Percentiles rank a stretch among this genome's conserved stretches.
These are phyloP conservation scores for Aethionema arabicum DNA, from an alignment of 345 rosid species.

Conservation along the genomic window DNA sequence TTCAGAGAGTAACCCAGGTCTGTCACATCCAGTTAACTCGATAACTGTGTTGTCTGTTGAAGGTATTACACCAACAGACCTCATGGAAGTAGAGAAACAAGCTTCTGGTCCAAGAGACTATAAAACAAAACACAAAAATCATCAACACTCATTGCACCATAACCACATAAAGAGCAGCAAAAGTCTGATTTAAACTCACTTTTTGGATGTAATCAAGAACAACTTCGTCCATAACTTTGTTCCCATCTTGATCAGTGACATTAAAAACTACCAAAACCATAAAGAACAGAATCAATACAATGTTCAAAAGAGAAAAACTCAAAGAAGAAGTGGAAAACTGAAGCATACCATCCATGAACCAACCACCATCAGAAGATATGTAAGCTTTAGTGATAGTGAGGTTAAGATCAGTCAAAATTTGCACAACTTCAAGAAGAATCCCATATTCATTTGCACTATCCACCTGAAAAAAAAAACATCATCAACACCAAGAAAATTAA, in stretches of 20 bases:
- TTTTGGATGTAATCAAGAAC: slow-evolving; percentile 72
- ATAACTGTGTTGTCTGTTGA: slow-evolving; percentile 69
- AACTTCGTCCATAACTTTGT: slow-evolving; percentile 72
- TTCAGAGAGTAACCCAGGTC: slow-evolving; percentile 93
- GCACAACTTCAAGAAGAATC: slow-evolving; percentile 93
- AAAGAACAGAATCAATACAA: slow-evolving; percentile 16
- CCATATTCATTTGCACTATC: slow-evolving; percentile 96
- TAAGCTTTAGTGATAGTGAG: slow-evolving; percentile 81
- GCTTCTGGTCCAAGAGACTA: slow-evolving; percentile 87
- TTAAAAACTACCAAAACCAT: slow-evolving; percentile 57
- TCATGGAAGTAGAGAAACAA: slow-evolving; percentile 62
- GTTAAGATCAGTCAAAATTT: slow-evolving; percentile 88
- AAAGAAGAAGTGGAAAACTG: background rate
- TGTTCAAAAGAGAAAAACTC: background rate
- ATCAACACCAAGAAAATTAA: slow-evolving; percentile 15
- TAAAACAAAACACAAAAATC: slow-evolving; percentile 16
- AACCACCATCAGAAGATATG: slow-evolving; percentile 93
- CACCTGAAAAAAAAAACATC: slow-evolving; percentile 47
- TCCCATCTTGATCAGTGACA: slow-evolving; percentile 85
- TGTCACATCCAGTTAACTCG: slow-evolving; percentile 84
- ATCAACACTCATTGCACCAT: slow-evolving; percentile 16
- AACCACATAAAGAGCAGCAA: background rate
- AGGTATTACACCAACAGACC: slow-evolving; percentile 69
- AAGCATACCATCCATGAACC: slow-evolving; percentile 96
- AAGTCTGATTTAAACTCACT: slow-evolving; percentile 42